A percentile compares a stretch with the other conserved stretches of the same genome.
Evolutionary conservation across 106 monocot species (phyloP).

Genomic region (Dactylorhiza incarnata): DNA sequence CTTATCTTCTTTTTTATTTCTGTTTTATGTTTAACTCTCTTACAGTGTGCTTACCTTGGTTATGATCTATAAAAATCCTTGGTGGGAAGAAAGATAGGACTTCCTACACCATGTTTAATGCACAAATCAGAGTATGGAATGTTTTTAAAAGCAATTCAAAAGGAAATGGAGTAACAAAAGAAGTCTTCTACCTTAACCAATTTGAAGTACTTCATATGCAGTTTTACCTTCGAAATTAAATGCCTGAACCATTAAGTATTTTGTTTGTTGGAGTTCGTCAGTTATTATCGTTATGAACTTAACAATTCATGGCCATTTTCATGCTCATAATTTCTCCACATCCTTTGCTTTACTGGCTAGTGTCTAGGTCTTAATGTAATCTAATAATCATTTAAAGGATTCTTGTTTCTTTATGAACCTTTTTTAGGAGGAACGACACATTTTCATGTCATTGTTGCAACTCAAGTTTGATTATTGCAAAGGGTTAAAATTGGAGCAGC

Average conservation of each 20-base stretch:
- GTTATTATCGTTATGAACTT: background rate
- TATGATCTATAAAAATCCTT: too few relatives aligned
- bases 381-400: background rate
- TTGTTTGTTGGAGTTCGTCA: background rate
- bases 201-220: background rate
- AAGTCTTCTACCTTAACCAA: background rate
- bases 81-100: background rate
- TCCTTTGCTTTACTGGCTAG: background rate
- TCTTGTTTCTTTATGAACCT: background rate
- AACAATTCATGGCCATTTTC: background rate
- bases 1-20: background rate
- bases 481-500: background rate
- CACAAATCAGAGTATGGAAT: background rate
- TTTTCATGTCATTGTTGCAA: background rate
- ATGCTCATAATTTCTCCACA: background rate
- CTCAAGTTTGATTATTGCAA: background rate
- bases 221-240: background rate
- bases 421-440: background rate
- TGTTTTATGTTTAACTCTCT: background rate
- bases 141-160: background rate
- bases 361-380: background rate
- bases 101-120: background rate
- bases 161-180: background rate
- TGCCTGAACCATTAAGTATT: constrained; percentile 1
- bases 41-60: background rate